These are phyloP conservation scores for Cladobotryum mycophilum DNA, from an alignment of 2,329 filamentous ascomycete species.

Conservation along the genomic window DNA sequence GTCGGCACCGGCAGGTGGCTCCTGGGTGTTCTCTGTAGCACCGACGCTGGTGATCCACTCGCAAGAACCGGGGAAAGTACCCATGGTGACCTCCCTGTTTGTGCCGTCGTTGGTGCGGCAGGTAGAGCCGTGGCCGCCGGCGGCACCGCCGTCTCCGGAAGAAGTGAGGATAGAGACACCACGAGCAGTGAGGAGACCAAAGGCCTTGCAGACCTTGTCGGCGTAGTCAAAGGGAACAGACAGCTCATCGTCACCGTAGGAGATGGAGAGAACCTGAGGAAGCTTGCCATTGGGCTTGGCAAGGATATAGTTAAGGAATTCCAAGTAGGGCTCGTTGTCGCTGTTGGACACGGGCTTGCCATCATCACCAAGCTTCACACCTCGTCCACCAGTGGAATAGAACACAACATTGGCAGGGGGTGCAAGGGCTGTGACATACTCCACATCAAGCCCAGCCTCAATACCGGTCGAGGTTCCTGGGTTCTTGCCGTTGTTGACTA, in stretches of 20 bases:
- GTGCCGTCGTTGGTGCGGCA: constrained; percentile 56
- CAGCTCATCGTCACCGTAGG: constrained; percentile 54
- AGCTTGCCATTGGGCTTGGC: constrained; percentile 36
- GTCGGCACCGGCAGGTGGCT: constrained; percentile 35
- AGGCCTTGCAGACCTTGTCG: constrained; percentile 43
- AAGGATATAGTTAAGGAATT: constrained; percentile 46
- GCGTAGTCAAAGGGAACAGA: constrained; percentile 48
- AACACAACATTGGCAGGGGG: constrained; percentile 40
- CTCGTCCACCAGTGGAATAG: constrained; percentile 40
- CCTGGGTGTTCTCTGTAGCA: constrained; percentile 39
- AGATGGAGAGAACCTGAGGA: constrained; percentile 52
- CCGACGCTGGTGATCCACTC: constrained; percentile 64
- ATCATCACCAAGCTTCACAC: constrained; percentile 32
- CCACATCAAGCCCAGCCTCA: constrained; percentile 43
- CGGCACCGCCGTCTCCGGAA: constrained; percentile 46
- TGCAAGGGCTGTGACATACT: constrained; percentile 41
- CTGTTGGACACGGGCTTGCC: constrained; percentile 28
- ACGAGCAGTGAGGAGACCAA: constrained; percentile 47
- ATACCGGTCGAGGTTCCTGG: constrained; percentile 34
- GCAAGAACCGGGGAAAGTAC: constrained; percentile 60
- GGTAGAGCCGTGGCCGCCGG: constrained; percentile 38
- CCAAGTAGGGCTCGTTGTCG: constrained; percentile 53
- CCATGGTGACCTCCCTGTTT: constrained; percentile 48
- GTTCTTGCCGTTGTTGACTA: constrained; percentile 40
- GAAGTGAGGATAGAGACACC: constrained; percentile 46